phyloP scores from a whole-genome alignment of 768 basidiomycete species.

The Suillus subalutaceus region DNA sequence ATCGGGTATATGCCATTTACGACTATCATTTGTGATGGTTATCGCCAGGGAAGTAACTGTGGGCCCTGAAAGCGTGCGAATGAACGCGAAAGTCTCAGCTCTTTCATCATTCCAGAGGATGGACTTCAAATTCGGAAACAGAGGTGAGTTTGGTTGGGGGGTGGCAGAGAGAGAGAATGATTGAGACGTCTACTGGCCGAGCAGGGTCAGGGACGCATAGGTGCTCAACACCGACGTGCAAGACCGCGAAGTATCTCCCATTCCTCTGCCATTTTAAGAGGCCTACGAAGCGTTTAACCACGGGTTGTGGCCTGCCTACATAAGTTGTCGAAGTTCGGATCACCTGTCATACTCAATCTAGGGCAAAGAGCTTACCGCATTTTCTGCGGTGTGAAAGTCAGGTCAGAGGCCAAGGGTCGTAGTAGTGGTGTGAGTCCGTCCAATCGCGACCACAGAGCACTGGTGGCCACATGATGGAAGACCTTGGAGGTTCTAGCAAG shows the following conservation, averaged over 20 bases:
- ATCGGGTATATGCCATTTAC: constrained; percentile 3
- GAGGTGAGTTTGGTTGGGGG: constrained; percentile 6
- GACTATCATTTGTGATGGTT: neutral
- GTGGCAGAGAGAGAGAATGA: constrained; percentile 6
- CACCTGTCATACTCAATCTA: neutral
- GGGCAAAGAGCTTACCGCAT: constrained; percentile 1
- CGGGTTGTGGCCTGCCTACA: neutral
- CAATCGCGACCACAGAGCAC: constrained; percentile 9
- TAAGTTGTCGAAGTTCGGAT: neutral
- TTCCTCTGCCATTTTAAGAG: constrained; percentile 8
- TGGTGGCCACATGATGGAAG: constrained; percentile 15
- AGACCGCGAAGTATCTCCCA: constrained; percentile 7
- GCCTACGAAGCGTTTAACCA: constrained; percentile 1
- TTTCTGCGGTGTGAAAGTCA: neutral
- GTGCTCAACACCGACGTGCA: constrained; percentile 7
- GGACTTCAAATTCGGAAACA: constrained; percentile 8
- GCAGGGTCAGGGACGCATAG: neutral
- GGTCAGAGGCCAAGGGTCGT: constrained; percentile 3
- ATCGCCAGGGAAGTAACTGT: constrained; percentile 7
- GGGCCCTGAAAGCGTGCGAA: constrained; percentile 11
- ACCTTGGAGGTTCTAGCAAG: constrained; percentile 17
- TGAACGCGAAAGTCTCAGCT: constrained; percentile 9
- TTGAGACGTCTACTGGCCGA: constrained; percentile 4
- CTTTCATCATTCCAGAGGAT: constrained; percentile 8
- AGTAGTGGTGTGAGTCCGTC: constrained; percentile 10